Conservation (phyloP, 2,329 filamentous ascomycete genomes). For the Trichoderma simmonsii region DNA sequence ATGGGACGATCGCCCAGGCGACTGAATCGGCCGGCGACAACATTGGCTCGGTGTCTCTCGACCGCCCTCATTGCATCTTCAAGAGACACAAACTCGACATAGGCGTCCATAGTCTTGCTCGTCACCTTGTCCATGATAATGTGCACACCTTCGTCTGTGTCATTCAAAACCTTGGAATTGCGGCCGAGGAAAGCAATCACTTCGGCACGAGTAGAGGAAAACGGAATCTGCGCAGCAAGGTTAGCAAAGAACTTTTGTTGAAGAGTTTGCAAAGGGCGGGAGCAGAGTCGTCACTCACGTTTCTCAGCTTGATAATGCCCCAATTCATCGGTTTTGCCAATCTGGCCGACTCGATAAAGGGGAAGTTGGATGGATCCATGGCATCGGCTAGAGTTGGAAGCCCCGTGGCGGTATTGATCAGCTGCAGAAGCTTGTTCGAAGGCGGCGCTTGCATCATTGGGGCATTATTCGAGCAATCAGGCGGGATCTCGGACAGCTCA, state of each 20-base stretch:
- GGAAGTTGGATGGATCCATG: slow-evolving; percentile 41
- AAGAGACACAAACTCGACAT: slow-evolving; percentile 54
- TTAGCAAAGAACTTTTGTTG: neutral
- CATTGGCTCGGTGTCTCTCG: slow-evolving; percentile 43
- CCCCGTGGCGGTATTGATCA: slow-evolving; percentile 35
- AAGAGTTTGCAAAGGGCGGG: neutral
- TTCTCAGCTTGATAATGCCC: slow-evolving; percentile 50
- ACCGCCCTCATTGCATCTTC: slow-evolving; percentile 54
- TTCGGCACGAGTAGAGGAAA: slow-evolving; percentile 50
- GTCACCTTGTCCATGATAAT: slow-evolving; percentile 64
- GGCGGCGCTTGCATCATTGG: slow-evolving; percentile 23
- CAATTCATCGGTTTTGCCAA: slow-evolving; percentile 30
- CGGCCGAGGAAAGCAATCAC: slow-evolving; percentile 58
- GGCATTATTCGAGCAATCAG: neutral
- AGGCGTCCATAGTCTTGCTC: slow-evolving; percentile 61
- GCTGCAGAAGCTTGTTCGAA: slow-evolving; percentile 37
- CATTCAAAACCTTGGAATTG: slow-evolving; percentile 53
- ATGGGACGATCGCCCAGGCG: slow-evolving; percentile 58
- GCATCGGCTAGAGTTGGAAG: slow-evolving; percentile 36
- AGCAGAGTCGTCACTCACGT: slow-evolving; percentile 39
- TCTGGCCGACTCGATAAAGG: slow-evolving; percentile 43
- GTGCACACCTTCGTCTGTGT: slow-evolving; percentile 55
- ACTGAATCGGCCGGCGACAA: slow-evolving; percentile 38
- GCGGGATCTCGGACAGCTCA: neutral
- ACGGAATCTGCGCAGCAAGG: slow-evolving; percentile 48